Percentiles rank a stretch among this genome's conserved stretches.
phyloP scores from a whole-genome alignment of 2,329 filamentous ascomycete species.

The Apiospora marii region DNA sequence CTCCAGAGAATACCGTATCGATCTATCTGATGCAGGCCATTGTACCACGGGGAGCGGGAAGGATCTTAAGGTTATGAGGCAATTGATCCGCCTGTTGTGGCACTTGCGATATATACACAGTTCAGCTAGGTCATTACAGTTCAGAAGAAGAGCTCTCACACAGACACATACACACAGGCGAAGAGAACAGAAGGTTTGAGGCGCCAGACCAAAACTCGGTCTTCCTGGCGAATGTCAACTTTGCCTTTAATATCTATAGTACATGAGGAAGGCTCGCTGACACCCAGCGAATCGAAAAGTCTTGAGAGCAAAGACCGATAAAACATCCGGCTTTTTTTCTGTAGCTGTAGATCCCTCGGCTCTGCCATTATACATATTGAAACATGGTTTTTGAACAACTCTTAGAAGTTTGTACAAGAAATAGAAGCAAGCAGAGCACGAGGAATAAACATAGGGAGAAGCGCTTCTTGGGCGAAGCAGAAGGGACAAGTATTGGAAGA shows the following conservation, averaged over 20 bases:
- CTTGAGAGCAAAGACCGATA: slow-evolving; percentile 40
- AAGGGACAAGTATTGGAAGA: slow-evolving; percentile 27
- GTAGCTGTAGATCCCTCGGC: neutral
- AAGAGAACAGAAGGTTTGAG: neutral
- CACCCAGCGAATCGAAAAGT: slow-evolving; percentile 23
- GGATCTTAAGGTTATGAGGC: neutral
- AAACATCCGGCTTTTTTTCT: slow-evolving; percentile 39
- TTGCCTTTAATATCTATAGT: slow-evolving; percentile 34
- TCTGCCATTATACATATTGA: slow-evolving; percentile 14
- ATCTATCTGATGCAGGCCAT: neutral
- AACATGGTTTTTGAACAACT: slow-evolving; percentile 13
- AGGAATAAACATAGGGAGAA: slow-evolving; percentile 34
- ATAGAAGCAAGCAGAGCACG: slow-evolving; percentile 28
- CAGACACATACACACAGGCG: neutral
- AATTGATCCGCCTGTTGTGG: neutral
- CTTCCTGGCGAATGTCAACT: slow-evolving; percentile 34
- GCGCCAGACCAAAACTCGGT: slow-evolving; percentile 43
- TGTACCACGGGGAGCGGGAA: neutral
- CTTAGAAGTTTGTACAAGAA: slow-evolving; percentile 37
- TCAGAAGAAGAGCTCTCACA: neutral
- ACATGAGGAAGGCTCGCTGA: slow-evolving; percentile 33
- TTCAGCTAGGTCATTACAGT: neutral
- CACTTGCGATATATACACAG: neutral
- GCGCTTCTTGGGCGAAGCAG: slow-evolving; percentile 35
- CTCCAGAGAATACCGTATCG: neutral